Base-by-base conservation (phyloP, 163 green algal genomes). In the Scenedesmus sp. region DNA sequence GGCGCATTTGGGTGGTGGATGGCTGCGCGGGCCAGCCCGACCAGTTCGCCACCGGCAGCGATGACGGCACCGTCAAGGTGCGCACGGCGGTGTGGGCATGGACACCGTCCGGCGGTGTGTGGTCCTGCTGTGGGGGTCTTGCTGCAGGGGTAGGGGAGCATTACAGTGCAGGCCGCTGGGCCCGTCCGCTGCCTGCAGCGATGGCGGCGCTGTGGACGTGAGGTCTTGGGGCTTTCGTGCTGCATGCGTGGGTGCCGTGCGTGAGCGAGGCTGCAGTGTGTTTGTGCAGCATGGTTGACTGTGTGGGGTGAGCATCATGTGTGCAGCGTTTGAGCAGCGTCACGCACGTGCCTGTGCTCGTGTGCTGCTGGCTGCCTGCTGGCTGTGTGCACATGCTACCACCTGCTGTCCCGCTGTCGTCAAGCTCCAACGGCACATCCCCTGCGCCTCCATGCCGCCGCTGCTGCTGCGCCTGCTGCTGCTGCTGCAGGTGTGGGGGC, bases 1-100 rank as follows among this genome's bases (percentile, higher is more conserved):
- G 82, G 86, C 94, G 96, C 22, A 94, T 97, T 16, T 98, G 97
- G 97, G 94, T 89, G 5, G 95, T 97, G 12, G 95, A 98, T 92
- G 97, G 96, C 85, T 96, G 93, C n/a, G 91, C 89, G 3, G 51
- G 91, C 30, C 93, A 95, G 91, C 94, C 94, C 33, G 93, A 90
- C 33, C 88, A 90, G 33, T 97, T 98, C 79, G 91, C 88, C 2
- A 95, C 78, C 15, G 97, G 94, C 86, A 94, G 90, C 35, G 96
- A 99, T 86, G 97, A 99, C 85, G 94, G 95, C 81, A 96, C 93
- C 12, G 96, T 98, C 42, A 92, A 92, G 88, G 88, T 88, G 42
- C 42, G 88, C n/a, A n/a, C n/a, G n/a, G n/a, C n/a, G n/a, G n/a
- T 82, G 30, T n/a, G 73, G 18, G 73, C 73, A 18, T 18, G n/a